A percentile compares a stretch with the other conserved stretches of the same genome.
These are phyloP conservation scores for Fraxinus platypoda DNA, from an alignment of 305 asterid genomes.

Conservation along the genomic window DNA sequence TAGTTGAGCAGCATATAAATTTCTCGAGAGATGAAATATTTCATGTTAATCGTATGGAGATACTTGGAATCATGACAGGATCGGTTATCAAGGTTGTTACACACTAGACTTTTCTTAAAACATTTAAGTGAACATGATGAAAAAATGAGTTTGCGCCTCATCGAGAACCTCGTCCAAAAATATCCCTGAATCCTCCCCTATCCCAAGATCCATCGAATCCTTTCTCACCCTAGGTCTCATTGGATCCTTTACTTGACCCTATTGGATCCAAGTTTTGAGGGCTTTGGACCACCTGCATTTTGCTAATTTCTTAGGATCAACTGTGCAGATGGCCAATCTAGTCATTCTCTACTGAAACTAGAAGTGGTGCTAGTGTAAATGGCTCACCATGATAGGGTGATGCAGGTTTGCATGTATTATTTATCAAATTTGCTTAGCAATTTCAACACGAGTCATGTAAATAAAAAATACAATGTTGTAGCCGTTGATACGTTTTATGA, in stretches of 20 bases:
- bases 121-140: too few relatives aligned
- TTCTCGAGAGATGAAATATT: too few relatives aligned
- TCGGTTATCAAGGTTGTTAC: too few relatives aligned
- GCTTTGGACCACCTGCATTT: slow-evolving; percentile 10
- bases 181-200: neutral
- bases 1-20: too few relatives aligned
- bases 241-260: slow-evolving; percentile 11
- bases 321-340: slow-evolving; percentile 24
- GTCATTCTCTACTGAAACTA: neutral
- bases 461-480: neutral
- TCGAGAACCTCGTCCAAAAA: neutral
- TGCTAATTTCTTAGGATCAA: slow-evolving; percentile 23
- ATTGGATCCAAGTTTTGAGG: neutral
- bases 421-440: neutral
- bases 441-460: neutral
- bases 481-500: neutral
- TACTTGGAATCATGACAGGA: too few relatives aligned
- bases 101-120: too few relatives aligned
- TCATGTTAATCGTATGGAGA: too few relatives aligned
- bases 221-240: neutral
- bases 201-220: neutral
- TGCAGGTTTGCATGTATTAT: neutral
- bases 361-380: slow-evolving; percentile 4
- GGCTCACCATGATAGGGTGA: slow-evolving; percentile 22
- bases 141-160: neutral